Percentiles rank a stretch among this genome's conserved stretches.
These are phyloP conservation scores for Rhizopogon salebrosus DNA, from an alignment of 768 basidiomycete species.

Conservation along the genomic window DNA sequence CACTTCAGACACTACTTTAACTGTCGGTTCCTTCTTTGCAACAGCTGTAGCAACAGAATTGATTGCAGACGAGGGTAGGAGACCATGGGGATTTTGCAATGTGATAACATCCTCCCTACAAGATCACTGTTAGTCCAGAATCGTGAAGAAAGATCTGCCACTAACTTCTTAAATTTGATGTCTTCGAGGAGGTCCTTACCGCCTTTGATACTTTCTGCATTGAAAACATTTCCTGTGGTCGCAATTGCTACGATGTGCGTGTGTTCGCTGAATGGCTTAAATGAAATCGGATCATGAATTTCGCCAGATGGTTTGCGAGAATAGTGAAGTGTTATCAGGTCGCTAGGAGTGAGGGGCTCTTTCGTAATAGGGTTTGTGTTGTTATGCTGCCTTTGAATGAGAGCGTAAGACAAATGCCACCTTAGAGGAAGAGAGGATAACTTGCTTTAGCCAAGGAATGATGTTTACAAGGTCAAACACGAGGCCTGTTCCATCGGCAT, in stretches of 20 bases:
- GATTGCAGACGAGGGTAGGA: conserved; percentile 52
- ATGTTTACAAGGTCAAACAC: conserved; percentile 93
- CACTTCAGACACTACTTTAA: conserved; percentile 31
- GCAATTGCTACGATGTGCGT: conserved; percentile 91
- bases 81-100: conserved; percentile 84
- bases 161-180: conserved; percentile 76
- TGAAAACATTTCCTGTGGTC: conserved; percentile 88
- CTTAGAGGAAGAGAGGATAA: conserved; percentile 8
- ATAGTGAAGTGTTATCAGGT: conserved; percentile 78
- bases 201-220: conserved; percentile 85
- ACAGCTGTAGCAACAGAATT: conserved; percentile 26
- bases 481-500: conserved; percentile 69
- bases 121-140: neutral
- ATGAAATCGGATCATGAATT: conserved; percentile 93
- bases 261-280: conserved; percentile 95
- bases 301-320: conserved; percentile 81
- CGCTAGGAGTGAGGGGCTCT: conserved; percentile 61
- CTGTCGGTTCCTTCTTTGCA: conserved; percentile 28
- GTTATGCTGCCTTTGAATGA: conserved; percentile 61
- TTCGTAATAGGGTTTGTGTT: conserved; percentile 78
- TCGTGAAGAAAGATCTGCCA: neutral
- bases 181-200: conserved; percentile 86
- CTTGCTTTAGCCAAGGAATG: conserved; percentile 90
- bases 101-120: conserved; percentile 85
- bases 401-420: conserved; percentile 7